Percentiles rank a stretch among this genome's conserved stretches.
phyloP scores from a whole-genome alignment of 371 early-diverging fungal species.

The Modicella reniformis region DNA sequence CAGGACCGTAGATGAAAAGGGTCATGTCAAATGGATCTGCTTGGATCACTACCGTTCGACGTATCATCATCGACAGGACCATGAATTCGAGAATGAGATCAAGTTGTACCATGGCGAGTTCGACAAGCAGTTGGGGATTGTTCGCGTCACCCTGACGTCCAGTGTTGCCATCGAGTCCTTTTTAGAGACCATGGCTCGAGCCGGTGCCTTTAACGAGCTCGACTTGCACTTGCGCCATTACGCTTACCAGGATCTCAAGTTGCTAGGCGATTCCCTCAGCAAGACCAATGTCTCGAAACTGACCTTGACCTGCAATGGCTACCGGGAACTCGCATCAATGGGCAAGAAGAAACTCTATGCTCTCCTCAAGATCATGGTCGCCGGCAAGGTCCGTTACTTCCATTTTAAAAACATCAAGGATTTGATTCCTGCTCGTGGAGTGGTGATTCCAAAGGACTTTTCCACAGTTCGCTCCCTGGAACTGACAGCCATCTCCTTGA shows the following conservation, averaged over 20 bases:
- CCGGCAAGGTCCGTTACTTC: constrained; percentile 38
- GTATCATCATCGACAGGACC: constrained; percentile 38
- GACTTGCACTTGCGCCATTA: constrained; percentile 37
- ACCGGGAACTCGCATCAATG: constrained; percentile 29
- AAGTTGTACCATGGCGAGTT: constrained; percentile 24
- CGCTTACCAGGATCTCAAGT: constrained; percentile 28
- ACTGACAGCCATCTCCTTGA: constrained; percentile 29
- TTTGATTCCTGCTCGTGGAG: constrained; percentile 28
- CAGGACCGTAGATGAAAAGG: constrained; percentile 34
- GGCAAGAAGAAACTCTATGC: constrained; percentile 36
- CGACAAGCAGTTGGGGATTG: constrained; percentile 35
- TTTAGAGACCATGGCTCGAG: constrained; percentile 34
- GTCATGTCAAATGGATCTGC: constrained; percentile 54
- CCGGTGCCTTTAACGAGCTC: constrained; percentile 42
- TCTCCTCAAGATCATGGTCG: constrained; percentile 33
- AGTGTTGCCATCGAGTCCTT: constrained; percentile 26
- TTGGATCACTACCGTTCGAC: constrained; percentile 44
- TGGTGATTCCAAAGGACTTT: constrained; percentile 25
- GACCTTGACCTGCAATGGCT: constrained; percentile 33
- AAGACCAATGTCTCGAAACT: constrained; percentile 41
- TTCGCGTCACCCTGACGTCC: constrained; percentile 34
- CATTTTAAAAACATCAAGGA: constrained; percentile 44
- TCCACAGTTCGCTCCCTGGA: constrained; percentile 37
- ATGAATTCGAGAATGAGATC: constrained; percentile 36
- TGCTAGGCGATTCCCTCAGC: constrained; percentile 24